Conservation (phyloP, 805 yeast species). For the Saturnispora ahearnii region DNA sequence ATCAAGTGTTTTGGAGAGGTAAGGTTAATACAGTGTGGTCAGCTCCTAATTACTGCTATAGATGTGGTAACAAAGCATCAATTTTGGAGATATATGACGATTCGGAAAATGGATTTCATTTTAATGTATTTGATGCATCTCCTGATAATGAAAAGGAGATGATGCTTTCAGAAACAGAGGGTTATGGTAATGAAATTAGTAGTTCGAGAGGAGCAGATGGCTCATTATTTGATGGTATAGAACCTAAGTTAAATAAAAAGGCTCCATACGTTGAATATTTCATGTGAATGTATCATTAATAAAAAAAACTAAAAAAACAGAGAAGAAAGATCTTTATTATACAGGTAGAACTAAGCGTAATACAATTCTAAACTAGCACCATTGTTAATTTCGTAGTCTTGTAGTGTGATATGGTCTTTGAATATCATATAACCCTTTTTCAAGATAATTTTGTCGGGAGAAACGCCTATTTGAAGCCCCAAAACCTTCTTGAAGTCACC, state of each 20-base stretch:
- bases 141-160: constrained; percentile 77
- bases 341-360: constrained; percentile 35
- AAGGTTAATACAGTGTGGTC: constrained; percentile 95
- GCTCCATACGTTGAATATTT: constrained; percentile 36
- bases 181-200: background rate
- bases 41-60: constrained; percentile 94
- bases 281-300: constrained; percentile 20
- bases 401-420: constrained; percentile 84
- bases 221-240: constrained; percentile 13
- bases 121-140: constrained; percentile 94
- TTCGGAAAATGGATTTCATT: constrained; percentile 48
- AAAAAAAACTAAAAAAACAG: background rate
- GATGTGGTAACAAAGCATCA: constrained; percentile 97
- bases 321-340: background rate
- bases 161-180: constrained; percentile 25
- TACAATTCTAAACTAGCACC: constrained; percentile 83
- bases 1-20: constrained; percentile 83
- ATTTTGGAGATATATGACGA: constrained; percentile 69
- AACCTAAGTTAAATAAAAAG: constrained; percentile 21
- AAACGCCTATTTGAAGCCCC: constrained; percentile 74
- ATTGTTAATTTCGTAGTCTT: constrained; percentile 91
- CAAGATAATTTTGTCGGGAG: constrained; percentile 54
- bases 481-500: constrained; percentile 86
- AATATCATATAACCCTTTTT: constrained; percentile 79
- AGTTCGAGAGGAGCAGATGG: background rate